Base-by-base conservation (phyloP, 2,329 filamentous ascomycete genomes). In the Fusarium hainanense region DNA sequence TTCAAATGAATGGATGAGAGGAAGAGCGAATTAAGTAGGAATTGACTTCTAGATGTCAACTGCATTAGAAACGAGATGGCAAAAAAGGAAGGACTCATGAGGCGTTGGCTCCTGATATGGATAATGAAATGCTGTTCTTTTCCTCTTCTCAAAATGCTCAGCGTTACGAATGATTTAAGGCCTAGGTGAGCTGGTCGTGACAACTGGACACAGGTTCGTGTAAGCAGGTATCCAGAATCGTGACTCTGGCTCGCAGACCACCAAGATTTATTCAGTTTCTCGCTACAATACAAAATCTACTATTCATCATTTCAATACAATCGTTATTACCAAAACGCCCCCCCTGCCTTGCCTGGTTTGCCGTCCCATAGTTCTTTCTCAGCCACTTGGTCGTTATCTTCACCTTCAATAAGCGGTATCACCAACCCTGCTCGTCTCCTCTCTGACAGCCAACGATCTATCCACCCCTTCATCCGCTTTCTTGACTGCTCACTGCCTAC, bases 391-490 rank as follows among this genome's bases (percentile, higher is more conserved):
- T 77, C 76, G 6, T 77, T 77, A 21, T 81, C 79, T 10, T 79
- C 75, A 3, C 79, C 83, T 42, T 82, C 79, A 16, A 82, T 59
- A 10, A 86, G 68, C 1, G 85, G 80, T 47, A 74, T 77, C 4
- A 89, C 78, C 6, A 87, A 60, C 0, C 89, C 89, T 9, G 86
- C 86, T 69, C 82, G 84, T 64, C 85, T 81, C 75, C 89, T 79
- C 78, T 91, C 89, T 1, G 81, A 78, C 66, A 88, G 74, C 89
- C 89, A 91, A 48, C 86, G 82, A 71, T 91, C 89, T 20, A 85
- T 84, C 89, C 89, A 92, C 5, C 76, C 82, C 80, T 88, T 90
- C 89, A 91, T 91, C 65, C 87, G 82, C 70, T 82, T 83, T 51
- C 89, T 79, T 4, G 84, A 83, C 56, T 81, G 78, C 63, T 89